Base-by-base conservation (phyloP, 257 asterid species). In the Primulina eburnea region DNA sequence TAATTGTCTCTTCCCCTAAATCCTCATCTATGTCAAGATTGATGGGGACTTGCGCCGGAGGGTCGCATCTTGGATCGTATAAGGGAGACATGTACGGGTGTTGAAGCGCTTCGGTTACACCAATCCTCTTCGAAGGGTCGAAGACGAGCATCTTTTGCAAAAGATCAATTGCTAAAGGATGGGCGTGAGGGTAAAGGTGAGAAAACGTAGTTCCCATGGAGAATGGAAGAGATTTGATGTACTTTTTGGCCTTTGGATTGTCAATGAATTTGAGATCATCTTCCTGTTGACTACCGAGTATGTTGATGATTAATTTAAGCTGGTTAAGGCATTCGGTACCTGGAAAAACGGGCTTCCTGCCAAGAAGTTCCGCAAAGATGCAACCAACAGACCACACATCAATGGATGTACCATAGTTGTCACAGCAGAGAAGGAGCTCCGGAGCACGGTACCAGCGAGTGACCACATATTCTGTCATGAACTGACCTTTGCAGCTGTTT, bases 361-460 rank as follows among this genome's bases (percentile, higher is more conserved):
- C 91, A 2, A 86, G 79, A n/a, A 86, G 85, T 69, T 86, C 92
- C 0, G 92, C 92, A 14, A 86, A 86, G 68, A 86, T 86, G 52
- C 92, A 86, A 20, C 92, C 92, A 2, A 84, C 89, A 2, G 92
- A 84, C 92, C 92, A 86, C 17, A 84, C 83, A 32, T 86, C 92
- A 16, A 86, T 86, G 7, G 92, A 86, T 11, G 89, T 84, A 7
- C 89, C 89, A 4, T 86, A 86, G 71, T 83, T 79, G 76, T 86
- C 92, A 47, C 89, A 83, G 80, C 84, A 83, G 60, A 86, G 92
- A 38, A 86, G 92, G 47, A 86, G 89, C 77, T 86, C 92, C 0
- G 91, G 91, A 7, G 91, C 89, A 11, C 91, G 81, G 20, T 86
- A 83, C 91, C 91, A 86, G 59, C 91, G 88, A 12, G 91, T 83